Percentiles rank a stretch among this genome's conserved stretches.
phyloP scores from a whole-genome alignment of 228 moss, liverwort and hornwort species.

The Sphagnum magellanicum region DNA sequence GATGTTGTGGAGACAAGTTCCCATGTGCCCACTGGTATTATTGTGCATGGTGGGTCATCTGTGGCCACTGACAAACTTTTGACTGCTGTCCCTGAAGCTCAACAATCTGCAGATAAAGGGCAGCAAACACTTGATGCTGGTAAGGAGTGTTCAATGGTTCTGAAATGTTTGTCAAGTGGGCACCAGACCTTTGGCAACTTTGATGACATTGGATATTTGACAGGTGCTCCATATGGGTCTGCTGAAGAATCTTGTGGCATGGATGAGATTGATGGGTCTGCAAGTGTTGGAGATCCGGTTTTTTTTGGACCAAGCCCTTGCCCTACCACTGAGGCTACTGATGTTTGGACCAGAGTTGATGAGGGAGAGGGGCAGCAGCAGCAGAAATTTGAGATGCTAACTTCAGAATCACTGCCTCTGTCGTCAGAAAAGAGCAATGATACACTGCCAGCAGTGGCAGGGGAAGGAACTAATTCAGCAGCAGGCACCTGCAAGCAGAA shows the following conservation, averaged over 20 bases:
- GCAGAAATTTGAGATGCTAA: background rate
- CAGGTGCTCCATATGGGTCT: background rate
- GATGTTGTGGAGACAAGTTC: conserved; percentile 5
- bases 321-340: conserved; percentile 3
- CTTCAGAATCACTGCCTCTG: background rate
- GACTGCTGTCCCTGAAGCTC: conserved; percentile 5
- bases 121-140: background rate
- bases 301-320: conserved; percentile 14
- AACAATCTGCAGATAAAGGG: background rate
- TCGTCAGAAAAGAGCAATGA: background rate
- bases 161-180: background rate
- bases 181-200: background rate
- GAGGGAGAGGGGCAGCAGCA: conserved; percentile 12
- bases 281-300: conserved; percentile 9
- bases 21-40: conserved; percentile 3
- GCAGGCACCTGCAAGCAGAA: background rate
- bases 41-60: background rate
- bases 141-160: background rate
- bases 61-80: background rate
- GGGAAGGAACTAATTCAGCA: conserved; percentile 3
- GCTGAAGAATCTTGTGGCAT: conserved; percentile 2
- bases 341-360: background rate
- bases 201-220: background rate
- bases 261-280: conserved; percentile 14
- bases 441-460: background rate